Conservation (phyloP, 208 protist genomes). For the Acanthamoeba triangularis region DNA sequence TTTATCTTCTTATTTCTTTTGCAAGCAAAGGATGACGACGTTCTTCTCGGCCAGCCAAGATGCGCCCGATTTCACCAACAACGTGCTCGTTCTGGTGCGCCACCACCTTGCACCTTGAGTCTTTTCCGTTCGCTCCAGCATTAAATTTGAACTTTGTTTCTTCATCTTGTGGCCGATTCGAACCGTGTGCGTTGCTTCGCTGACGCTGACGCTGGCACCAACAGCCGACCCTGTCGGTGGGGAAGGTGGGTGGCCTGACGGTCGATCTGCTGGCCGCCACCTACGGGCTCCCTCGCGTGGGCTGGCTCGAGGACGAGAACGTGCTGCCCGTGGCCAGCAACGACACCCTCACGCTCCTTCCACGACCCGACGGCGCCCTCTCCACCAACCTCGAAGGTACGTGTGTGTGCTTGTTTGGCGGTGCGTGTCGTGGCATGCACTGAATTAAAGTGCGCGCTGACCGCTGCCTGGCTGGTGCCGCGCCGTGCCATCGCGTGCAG, state of each 20-base stretch:
- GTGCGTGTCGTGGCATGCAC: background rate
- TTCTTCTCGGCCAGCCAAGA: slow-evolving; percentile 32
- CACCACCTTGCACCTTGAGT: background rate
- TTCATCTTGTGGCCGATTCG: background rate
- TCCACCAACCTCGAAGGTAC: slow-evolving; percentile 71
- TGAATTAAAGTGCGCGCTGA: background rate
- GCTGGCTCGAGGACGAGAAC: slow-evolving; percentile 63
- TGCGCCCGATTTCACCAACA: slow-evolving; percentile 5
- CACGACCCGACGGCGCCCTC: slow-evolving; percentile 1
- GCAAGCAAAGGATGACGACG: slow-evolving; percentile 3
- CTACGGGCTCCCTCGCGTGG: slow-evolving; percentile 41
- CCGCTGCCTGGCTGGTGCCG: background rate
- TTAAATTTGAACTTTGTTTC: background rate
- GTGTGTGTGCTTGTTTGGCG: background rate
- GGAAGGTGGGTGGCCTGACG: slow-evolving; percentile 19
- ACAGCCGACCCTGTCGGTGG: slow-evolving; percentile 36
- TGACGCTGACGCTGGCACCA: background rate
- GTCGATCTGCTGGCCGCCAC: slow-evolving; percentile 40
- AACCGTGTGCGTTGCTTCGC: background rate
- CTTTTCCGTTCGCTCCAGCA: background rate
- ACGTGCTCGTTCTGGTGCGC: slow-evolving; percentile 30
- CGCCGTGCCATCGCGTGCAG: background rate
- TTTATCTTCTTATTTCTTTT: background rate
- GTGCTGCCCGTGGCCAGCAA: slow-evolving; percentile 48
- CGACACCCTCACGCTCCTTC: slow-evolving; percentile 19